Evolutionary conservation across 441 rosid species (phyloP), one percentile per base, ranked within the genome.

Genomic region (Erodium trifolium): DNA sequence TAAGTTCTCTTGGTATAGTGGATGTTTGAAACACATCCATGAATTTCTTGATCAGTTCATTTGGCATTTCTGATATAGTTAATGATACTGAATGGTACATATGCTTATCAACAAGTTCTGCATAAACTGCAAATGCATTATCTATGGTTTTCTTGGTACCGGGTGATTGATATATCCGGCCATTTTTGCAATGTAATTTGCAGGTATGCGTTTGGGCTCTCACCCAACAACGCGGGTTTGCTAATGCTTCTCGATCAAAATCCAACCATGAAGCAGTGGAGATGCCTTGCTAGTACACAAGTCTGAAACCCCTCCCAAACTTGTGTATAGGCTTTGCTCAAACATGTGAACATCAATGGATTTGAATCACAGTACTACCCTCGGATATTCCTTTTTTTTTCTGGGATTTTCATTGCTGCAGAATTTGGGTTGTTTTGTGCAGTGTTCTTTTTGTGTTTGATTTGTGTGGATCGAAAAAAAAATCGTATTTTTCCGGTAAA

Each of bases 201-300:
- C 85, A 94, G 98, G 84, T 86, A 84, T 73, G 67, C 78, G 80
- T 84, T 71, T 71, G 93, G 87, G 45, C 70, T 86, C 62, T 80
- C 90, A 66, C 78, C 89, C 63, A 82, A 73, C 81, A 85, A 82
- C 68, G 78, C 69, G 23, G 99, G 99, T 67, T 81, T 94, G 85
- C 82, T 84, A 67, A 77, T 92, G 86, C 87, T 92, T 55, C 74
- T 94, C 62, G 97, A 94, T 71, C 90, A 82, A 83, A 81, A 83
- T 60, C 88, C 96, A 34, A 81, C 78, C 34, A 73, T 76, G 74
- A 83, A 86, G 83, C 96, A 79, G 68, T 83, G 88, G 95, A 87
- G 93, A 84, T 94, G 93, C 76, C 89, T 94, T 35, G 69, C 87
- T 67, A 94, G 93, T 62, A 82, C 86, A 0, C 92, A 87, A 83